Conservation (phyloP, 371 early-diverging fungal genomes). For the Mucor racemosus region DNA sequence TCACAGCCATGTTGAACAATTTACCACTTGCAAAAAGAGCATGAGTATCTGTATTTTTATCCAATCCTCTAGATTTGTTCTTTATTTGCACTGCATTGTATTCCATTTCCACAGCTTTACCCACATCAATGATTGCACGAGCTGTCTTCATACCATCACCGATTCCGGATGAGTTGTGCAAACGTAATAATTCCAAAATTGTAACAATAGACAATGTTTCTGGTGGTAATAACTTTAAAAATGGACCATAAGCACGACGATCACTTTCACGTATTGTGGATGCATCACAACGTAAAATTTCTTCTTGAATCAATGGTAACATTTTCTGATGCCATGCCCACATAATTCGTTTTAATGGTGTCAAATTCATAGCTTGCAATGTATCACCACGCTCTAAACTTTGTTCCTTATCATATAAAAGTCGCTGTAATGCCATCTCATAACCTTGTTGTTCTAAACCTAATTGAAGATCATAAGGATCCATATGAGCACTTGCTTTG, state of each 20-base stretch:
- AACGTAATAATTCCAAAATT: constrained; percentile 79
- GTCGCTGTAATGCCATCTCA: constrained; percentile 74
- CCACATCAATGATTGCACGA: constrained; percentile 69
- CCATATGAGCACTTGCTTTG: constrained; percentile 43
- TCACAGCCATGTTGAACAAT: constrained; percentile 81
- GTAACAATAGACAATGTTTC: constrained; percentile 86
- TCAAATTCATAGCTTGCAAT: constrained; percentile 54
- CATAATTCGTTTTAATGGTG: constrained; percentile 63
- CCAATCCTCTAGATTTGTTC: constrained; percentile 26
- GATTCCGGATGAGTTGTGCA: constrained; percentile 63
- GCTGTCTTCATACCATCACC: constrained; percentile 71
- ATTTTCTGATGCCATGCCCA: constrained; percentile 82
- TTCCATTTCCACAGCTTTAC: constrained; percentile 84
- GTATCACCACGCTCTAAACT: constrained; percentile 63
- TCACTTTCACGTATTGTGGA: constrained; percentile 36
- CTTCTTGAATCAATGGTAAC: constrained; percentile 67
- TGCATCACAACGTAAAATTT: constrained; percentile 57
- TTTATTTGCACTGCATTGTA: constrained; percentile 81
- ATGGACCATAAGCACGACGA: constrained; percentile 68
- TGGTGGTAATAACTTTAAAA: constrained; percentile 72
- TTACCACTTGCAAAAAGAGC: constrained; percentile 70
- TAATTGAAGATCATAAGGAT: constrained; percentile 79
- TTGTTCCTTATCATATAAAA: constrained; percentile 63
- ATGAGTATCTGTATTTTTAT: constrained; percentile 53
- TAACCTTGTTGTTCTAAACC: constrained; percentile 86